Evolutionary conservation across 805 yeast species (phyloP).

Genomic region (Barnettozyma californica): DNA sequence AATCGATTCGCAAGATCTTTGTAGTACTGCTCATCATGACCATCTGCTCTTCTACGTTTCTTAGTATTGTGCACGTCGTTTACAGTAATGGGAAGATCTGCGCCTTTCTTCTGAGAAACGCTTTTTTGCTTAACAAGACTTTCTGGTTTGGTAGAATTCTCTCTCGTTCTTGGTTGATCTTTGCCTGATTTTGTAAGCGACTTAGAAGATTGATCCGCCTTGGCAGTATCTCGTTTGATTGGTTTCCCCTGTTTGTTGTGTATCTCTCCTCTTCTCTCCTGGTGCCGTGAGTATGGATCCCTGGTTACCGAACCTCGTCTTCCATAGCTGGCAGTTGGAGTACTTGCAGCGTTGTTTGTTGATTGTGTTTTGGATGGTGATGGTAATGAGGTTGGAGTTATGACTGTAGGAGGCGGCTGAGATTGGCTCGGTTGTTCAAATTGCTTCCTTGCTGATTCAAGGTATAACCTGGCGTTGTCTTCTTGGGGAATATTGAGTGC

Average conservation of each 20-base stretch:
- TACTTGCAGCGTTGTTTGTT: neutral
- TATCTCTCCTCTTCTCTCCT: neutral
- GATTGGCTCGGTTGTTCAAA: neutral
- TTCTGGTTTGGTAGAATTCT: neutral
- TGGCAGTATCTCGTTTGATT: neutral
- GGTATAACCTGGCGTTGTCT: constrained; percentile 16
- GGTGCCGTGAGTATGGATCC: neutral
- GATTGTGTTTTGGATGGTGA: neutral
- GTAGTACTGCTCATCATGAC: constrained; percentile 31
- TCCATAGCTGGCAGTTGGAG: neutral
- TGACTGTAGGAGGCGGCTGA: neutral
- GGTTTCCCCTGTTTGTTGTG: neutral
- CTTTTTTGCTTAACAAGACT: neutral
- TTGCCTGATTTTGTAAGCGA: neutral
- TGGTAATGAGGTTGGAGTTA: neutral
- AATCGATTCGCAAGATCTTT: constrained; percentile 42
- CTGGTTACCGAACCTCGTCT: neutral
- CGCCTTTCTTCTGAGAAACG: neutral
- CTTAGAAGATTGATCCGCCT: neutral
- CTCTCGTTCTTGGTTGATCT: neutral
- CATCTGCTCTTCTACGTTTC: constrained; percentile 8
- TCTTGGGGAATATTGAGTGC: constrained; percentile 12
- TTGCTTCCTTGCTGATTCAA: neutral
- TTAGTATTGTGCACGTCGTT: constrained; percentile 3
- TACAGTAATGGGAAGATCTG: neutral